Percentiles rank a stretch among this genome's conserved stretches.
Conservation (phyloP, 106 monocot species). For the Agapanthus africanus region DNA sequence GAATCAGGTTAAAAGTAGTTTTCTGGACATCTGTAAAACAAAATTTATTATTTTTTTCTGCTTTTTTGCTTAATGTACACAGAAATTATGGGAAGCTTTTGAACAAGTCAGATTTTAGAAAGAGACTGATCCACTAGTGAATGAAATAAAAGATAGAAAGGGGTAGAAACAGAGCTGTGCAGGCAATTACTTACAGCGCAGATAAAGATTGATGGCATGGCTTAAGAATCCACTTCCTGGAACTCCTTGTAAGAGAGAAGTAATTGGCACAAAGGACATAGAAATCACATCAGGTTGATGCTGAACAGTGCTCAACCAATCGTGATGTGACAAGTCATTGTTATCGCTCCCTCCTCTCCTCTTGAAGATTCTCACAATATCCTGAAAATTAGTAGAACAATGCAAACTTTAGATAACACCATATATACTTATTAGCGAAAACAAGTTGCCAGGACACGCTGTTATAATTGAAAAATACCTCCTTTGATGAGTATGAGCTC, state of each 20-base stretch:
- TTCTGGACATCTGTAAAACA: not conserved
- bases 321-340: conserved; percentile 48
- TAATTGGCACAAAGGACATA: conserved; percentile 86
- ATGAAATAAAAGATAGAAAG: not conserved
- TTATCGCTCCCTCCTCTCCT: conserved; percentile 80
- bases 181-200: conserved; percentile 61
- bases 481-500: conserved; percentile 59
- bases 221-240: conserved; percentile 89
- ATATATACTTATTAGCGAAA: not conserved
- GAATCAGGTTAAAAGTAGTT: not conserved
- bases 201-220: conserved; percentile 87
- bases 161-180: not conserved
- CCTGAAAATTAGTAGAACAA: conserved; percentile 31
- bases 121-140: not conserved
- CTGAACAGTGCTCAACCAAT: conserved; percentile 74
- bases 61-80: not conserved
- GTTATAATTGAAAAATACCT: conserved; percentile 27
- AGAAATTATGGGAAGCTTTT: not conserved
- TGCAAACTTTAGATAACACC: not conserved
- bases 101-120: not conserved
- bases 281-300: conserved; percentile 78
- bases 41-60: too few species aligned
- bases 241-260: conserved; percentile 78
- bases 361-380: conserved; percentile 48
- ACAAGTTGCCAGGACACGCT: not conserved